phyloP scores from a whole-genome alignment of 257 asterid genomes.

The Coffea canephora region DNA sequence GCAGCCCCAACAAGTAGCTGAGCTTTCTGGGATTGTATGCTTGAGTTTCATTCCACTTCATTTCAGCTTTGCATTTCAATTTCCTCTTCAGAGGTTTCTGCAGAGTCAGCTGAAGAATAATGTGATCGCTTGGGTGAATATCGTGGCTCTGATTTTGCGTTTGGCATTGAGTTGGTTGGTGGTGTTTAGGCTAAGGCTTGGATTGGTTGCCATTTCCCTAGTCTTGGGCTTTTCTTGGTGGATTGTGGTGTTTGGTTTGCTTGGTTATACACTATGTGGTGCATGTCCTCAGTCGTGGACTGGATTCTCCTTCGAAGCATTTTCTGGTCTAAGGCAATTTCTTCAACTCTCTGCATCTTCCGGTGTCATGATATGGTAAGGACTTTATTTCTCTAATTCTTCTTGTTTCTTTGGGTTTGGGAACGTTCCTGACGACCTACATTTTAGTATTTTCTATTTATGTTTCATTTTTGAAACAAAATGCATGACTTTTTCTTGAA shows the following conservation, averaged over 20 bases:
- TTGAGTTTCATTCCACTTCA: slow-evolving; percentile 66
- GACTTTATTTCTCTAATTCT: background rate
- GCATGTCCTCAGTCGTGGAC: slow-evolving; percentile 76
- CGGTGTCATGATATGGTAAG: slow-evolving; percentile 87
- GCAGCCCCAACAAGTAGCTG: slow-evolving; percentile 69
- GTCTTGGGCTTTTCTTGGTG: slow-evolving; percentile 66
- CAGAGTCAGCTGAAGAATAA: slow-evolving; percentile 80
- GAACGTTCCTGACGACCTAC: no score
- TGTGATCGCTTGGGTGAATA: slow-evolving; percentile 53
- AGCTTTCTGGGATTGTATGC: slow-evolving; percentile 66
- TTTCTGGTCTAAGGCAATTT: slow-evolving; percentile 79
- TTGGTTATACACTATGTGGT: slow-evolving; percentile 50
- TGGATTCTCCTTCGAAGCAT: slow-evolving; percentile 70
- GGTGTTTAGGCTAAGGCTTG: slow-evolving; percentile 45
- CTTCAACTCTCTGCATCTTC: slow-evolving; percentile 72
- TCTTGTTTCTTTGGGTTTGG: background rate
- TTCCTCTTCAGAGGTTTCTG: slow-evolving; percentile 75
- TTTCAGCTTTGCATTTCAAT: slow-evolving; percentile 64
- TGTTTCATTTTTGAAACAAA: no score
- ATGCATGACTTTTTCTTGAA: no score
- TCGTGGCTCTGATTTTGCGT: slow-evolving; percentile 48
- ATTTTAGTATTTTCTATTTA: no score
- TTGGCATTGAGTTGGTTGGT: slow-evolving; percentile 50
- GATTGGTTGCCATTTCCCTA: slow-evolving; percentile 55
- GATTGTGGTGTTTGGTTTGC: slow-evolving; percentile 41